These are phyloP conservation scores for Umbellularia californica DNA, from an alignment of 164 flowering plant species.

Conservation along the genomic window DNA sequence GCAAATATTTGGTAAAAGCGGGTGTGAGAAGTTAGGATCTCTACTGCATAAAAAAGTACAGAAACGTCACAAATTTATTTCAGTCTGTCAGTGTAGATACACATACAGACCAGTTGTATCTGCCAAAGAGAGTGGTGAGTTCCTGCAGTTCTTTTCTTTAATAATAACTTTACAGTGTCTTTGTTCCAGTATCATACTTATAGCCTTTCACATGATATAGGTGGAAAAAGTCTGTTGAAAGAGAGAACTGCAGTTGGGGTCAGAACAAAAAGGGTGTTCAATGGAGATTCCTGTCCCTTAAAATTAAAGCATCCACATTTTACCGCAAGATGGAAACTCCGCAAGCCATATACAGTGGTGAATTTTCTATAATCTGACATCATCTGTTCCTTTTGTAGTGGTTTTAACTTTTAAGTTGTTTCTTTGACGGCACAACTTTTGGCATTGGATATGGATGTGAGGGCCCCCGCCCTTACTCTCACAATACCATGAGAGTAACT, in stretches of 20 bases:
- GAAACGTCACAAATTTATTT: background rate
- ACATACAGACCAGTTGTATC: background rate
- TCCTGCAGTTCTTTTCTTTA: background rate
- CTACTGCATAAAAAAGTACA: background rate
- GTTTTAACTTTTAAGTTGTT: background rate
- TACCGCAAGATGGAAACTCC: background rate
- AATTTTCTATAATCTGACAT: background rate
- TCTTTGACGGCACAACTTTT: background rate
- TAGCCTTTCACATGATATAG: background rate
- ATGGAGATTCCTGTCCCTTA: slow-evolving; percentile 1
- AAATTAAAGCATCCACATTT: slow-evolving; percentile 10
- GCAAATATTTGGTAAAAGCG: slow-evolving; percentile 17
- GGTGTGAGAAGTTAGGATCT: slow-evolving; percentile 20
- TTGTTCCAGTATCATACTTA: background rate
- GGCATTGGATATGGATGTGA: too few species aligned
- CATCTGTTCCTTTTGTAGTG: background rate
- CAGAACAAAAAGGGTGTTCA: background rate
- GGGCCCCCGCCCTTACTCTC: too few species aligned
- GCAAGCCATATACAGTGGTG: slow-evolving; percentile 6
- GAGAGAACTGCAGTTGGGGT: background rate
- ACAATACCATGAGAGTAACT: too few species aligned
- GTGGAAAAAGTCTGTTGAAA: background rate
- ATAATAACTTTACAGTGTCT: background rate
- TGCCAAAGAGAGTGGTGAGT: slow-evolving; percentile 4
- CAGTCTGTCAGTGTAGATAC: background rate